Conservation (phyloP, 352 stramenopile species). For the Phytophthora hybrid region DNA sequence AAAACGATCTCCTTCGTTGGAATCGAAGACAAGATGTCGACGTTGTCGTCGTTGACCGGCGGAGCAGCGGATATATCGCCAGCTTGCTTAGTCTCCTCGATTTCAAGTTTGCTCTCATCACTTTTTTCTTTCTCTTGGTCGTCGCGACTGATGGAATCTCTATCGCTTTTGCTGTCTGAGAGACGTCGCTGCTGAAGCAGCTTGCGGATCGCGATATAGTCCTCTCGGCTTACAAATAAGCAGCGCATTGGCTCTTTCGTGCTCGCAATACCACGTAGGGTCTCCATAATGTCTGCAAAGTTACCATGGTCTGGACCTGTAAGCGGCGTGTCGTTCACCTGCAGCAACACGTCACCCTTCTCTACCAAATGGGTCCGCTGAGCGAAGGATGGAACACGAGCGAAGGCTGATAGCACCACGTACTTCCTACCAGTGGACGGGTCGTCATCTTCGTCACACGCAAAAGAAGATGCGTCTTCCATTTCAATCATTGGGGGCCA, state of each 20-base stretch:
- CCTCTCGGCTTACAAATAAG: constrained; percentile 64
- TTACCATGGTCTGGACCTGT: constrained; percentile 51
- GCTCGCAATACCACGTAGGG: constrained; percentile 55
- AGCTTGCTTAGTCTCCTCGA: constrained; percentile 30
- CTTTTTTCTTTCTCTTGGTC: not conserved
- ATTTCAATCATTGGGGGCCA: constrained; percentile 89
- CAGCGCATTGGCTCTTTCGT: constrained; percentile 62
- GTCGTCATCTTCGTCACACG: constrained; percentile 56
- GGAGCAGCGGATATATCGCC: not conserved
- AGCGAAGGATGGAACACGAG: constrained; percentile 74
- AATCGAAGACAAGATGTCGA: constrained; percentile 29
- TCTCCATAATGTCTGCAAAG: constrained; percentile 74
- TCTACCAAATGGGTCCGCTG: constrained; percentile 71
- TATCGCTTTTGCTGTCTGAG: constrained; percentile 18
- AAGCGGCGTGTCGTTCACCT: constrained; percentile 66
- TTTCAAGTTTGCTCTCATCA: constrained; percentile 8
- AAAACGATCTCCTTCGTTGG: constrained; percentile 69
- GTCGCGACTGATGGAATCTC: not conserved
- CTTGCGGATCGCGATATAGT: constrained; percentile 56
- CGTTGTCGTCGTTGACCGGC: constrained; percentile 3
- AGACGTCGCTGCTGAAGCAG: constrained; percentile 21
- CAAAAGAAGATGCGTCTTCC: constrained; percentile 54
- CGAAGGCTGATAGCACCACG: constrained; percentile 74
- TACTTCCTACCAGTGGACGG: constrained; percentile 62
- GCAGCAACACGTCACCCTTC: constrained; percentile 72